phyloP scores from a whole-genome alignment of 495 filamentous ascomycete genomes.

The Penicillium subrubescens region DNA sequence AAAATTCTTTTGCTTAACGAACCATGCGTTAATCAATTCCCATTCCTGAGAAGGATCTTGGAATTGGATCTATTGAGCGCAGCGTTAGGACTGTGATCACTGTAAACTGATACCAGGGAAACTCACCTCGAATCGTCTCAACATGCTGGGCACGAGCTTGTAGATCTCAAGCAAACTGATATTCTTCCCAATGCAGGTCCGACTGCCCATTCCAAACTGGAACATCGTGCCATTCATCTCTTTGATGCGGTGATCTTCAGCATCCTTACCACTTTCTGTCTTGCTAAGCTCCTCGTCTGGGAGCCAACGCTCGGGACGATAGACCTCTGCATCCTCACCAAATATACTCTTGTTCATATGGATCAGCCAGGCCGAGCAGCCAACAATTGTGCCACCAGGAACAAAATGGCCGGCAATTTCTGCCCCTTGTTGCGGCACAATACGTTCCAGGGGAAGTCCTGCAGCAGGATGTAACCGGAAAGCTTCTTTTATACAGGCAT shows the following conservation, averaged over 20 bases:
- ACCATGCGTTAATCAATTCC: constrained; percentile 25
- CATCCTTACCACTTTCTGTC: constrained; percentile 7
- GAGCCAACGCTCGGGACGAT: constrained; percentile 64
- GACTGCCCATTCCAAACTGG: constrained; percentile 27
- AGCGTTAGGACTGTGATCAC: neutral
- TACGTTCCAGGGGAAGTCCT: constrained; percentile 55
- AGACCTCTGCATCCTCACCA: constrained; percentile 59
- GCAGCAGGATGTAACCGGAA: constrained; percentile 66
- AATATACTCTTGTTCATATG: constrained; percentile 60
- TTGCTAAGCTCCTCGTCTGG: constrained; percentile 29
- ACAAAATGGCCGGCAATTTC: constrained; percentile 53
- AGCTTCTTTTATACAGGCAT: constrained; percentile 68
- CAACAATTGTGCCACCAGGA: constrained; percentile 64
- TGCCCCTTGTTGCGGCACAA: constrained; percentile 39
- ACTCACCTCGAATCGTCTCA: constrained; percentile 22
- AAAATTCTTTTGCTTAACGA: constrained; percentile 22
- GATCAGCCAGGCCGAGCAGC: constrained; percentile 62
- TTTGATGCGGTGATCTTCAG: constrained; percentile 15
- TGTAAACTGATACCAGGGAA: neutral
- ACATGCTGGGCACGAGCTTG: constrained; percentile 29
- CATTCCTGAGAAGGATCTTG: constrained; percentile 29
- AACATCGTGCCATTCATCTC: constrained; percentile 23
- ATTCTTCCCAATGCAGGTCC: constrained; percentile 33
- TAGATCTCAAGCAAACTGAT: constrained; percentile 35
- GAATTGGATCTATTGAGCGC: constrained; percentile 21